Conservation (phyloP, 1,284 basidiomycete species). For the Stereum hirsutum region DNA sequence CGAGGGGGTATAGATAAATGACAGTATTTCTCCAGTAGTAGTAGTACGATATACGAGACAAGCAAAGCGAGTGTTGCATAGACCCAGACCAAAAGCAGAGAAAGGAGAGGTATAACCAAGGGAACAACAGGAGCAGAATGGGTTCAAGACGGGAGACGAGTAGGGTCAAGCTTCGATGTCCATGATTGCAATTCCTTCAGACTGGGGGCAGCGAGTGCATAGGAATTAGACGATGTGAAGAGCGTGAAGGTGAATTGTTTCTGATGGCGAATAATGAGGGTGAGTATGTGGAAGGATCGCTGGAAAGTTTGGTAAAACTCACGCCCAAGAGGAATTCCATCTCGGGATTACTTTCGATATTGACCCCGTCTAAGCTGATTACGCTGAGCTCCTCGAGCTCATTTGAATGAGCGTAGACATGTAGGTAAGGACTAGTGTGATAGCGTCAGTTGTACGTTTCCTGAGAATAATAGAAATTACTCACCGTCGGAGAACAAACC, state of each 20-base stretch:
- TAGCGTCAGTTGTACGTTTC: background rate
- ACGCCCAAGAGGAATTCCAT: conserved; percentile 85
- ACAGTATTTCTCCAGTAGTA: conserved; percentile 10
- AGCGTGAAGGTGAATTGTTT: conserved; percentile 80
- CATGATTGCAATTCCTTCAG: conserved; percentile 77
- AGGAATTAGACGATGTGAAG: conserved; percentile 85
- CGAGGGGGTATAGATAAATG: conserved; percentile 11
- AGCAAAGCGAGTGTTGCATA: conserved; percentile 6
- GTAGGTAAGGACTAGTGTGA: conserved; percentile 71
- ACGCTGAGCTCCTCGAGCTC: conserved; percentile 81
- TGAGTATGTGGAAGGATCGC: conserved; percentile 1
- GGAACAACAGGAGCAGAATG: too few species aligned
- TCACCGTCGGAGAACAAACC: conserved; percentile 86
- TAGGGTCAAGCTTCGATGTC: conserved; percentile 76
- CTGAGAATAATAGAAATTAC: conserved; percentile 12
- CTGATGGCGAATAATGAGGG: conserved; percentile 29
- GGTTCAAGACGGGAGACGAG: conserved; percentile 34
- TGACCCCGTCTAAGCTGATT: conserved; percentile 79
- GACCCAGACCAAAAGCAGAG: conserved; percentile 2
- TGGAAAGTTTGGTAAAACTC: conserved; percentile 22
- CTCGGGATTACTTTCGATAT: conserved; percentile 79
- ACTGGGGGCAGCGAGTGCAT: conserved; percentile 75
- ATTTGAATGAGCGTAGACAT: conserved; percentile 74
- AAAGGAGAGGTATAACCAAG: conserved; percentile 5
- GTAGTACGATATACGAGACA: conserved; percentile 11